Percentiles rank a stretch among this genome's conserved stretches.
Conservation (phyloP, 768 basidiomycete species). For the Russula sp. region DNA sequence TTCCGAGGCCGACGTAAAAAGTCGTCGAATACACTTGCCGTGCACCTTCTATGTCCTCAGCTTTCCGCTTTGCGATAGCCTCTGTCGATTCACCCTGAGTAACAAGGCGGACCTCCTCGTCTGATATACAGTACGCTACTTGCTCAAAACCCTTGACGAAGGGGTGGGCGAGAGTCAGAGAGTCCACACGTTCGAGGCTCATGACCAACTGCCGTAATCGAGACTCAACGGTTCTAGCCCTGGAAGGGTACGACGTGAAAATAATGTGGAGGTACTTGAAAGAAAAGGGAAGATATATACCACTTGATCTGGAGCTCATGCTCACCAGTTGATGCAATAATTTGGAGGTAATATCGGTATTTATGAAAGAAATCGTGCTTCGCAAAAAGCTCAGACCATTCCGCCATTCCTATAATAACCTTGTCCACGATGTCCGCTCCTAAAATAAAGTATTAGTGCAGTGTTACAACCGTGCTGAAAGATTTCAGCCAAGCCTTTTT, state of each 20-base stretch:
- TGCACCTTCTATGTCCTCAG: slow-evolving; percentile 69
- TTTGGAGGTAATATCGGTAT: slow-evolving; percentile 94
- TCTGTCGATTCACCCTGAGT: slow-evolving; percentile 84
- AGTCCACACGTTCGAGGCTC: slow-evolving; percentile 95
- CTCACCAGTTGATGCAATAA: slow-evolving; percentile 84
- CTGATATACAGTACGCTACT: slow-evolving; percentile 72
- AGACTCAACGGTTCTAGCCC: slow-evolving; percentile 98
- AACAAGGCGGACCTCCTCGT: slow-evolving; percentile 83
- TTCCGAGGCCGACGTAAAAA: slow-evolving; percentile 92
- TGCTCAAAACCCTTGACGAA: slow-evolving; percentile 93
- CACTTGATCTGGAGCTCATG: slow-evolving; percentile 89
- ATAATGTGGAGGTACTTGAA: not conserved
- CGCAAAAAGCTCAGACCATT: slow-evolving; percentile 90
- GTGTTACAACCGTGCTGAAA: not conserved
- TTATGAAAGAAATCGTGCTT: slow-evolving; percentile 97
- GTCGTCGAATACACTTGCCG: slow-evolving; percentile 91
- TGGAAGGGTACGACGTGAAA: slow-evolving; percentile 26
- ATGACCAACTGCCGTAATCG: slow-evolving; percentile 93
- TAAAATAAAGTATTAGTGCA: slow-evolving; percentile 31
- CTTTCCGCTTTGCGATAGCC: slow-evolving; percentile 62
- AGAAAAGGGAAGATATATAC: slow-evolving; percentile 40
- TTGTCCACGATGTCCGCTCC: slow-evolving; percentile 92
- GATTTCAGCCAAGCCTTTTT: slow-evolving; percentile 54
- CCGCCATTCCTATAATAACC: slow-evolving; percentile 75
- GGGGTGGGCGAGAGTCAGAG: slow-evolving; percentile 87